Conservation (phyloP, 371 early-diverging fungal species). For the Mortierella sp. region DNA sequence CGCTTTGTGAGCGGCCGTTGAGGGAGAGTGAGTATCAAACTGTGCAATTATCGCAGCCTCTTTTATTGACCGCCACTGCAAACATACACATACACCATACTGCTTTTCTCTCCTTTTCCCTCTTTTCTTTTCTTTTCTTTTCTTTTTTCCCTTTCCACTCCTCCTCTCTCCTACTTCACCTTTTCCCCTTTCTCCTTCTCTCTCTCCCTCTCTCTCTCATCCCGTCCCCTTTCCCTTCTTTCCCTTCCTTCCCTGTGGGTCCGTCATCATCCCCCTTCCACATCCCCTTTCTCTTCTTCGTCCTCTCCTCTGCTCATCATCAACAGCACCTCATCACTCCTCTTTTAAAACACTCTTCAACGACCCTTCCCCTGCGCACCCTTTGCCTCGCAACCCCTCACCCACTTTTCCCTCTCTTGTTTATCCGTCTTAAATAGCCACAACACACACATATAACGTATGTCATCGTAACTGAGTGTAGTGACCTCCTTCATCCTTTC, state of each 20-base stretch:
- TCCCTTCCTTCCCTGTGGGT: neutral
- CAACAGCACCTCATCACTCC: neutral
- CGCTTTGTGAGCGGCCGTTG: neutral
- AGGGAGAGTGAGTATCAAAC: no score
- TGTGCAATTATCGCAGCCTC: no score
- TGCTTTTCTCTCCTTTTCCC: no score
- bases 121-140: neutral
- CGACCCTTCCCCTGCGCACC: slow-evolving; percentile 6
- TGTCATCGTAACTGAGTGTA: neutral
- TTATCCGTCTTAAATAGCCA: neutral
- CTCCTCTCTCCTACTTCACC: neutral
- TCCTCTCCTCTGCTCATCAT: neutral
- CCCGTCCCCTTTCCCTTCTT: neutral
- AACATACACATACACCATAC: no score
- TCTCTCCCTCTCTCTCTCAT: neutral
- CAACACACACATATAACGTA: neutral
- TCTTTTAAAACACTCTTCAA: neutral
- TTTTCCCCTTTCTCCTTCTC: neutral
- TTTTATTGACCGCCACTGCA: no score
- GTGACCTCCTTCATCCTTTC: slow-evolving; percentile 4
- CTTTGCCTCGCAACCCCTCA: neutral
- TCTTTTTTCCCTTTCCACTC: neutral
- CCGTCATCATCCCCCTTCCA: neutral
- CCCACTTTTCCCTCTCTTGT: neutral
- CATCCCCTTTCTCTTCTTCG: neutral